Evolutionary conservation across 495 filamentous ascomycete species (phyloP), one percentile per base, ranked within the genome.

Genomic region (Entonaema liquescens): DNA sequence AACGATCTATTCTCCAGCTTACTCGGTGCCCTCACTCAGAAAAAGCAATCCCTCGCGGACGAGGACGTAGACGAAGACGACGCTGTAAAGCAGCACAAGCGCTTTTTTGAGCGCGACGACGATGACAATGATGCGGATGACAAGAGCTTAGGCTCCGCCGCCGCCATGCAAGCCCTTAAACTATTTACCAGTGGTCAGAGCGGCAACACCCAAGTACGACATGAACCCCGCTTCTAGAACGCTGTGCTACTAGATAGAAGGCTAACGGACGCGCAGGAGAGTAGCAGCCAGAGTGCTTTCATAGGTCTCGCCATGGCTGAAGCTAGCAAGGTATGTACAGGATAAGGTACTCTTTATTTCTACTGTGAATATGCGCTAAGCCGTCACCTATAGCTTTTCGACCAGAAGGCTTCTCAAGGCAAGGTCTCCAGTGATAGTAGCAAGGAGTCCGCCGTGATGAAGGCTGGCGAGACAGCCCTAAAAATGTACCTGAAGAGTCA

Each of bases 121-220:
- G 77, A 80, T 38, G 76, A 80, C 53, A 77, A 59, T 61, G 55
- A 74, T 13, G 81, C 83, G 7, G 79, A 80, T 19, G 79, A 81
- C 19, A 69, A 70, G 15, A 72, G 78, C 50, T 82, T 91, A 73
- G 89, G 89, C 38, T 77, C 79, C 17, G 89, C 89, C 0, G 87
- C 89, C 3, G 89, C 89, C n/a, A 84, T 91, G 84, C 85, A 91
- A 74, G 89, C 89, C 0, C 74, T 91, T 44, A 90, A 90, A 81
- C 84, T 88, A 81, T 91, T 90, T 74, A 80, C 77, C 5, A 76
- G 80, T 5, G 83, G 84, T 23, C 65, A 67, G 63, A 78, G 77
- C 44, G 74, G 76, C 9, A 76, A 65, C 40, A 60, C 75, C 28
- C 40, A 66, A 19, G 75, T 77, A 75, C 19, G 74, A 50, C 11